Evolutionary conservation across 768 basidiomycete species (phyloP).

Genomic region (Coprinopsis strossmayeri): DNA sequence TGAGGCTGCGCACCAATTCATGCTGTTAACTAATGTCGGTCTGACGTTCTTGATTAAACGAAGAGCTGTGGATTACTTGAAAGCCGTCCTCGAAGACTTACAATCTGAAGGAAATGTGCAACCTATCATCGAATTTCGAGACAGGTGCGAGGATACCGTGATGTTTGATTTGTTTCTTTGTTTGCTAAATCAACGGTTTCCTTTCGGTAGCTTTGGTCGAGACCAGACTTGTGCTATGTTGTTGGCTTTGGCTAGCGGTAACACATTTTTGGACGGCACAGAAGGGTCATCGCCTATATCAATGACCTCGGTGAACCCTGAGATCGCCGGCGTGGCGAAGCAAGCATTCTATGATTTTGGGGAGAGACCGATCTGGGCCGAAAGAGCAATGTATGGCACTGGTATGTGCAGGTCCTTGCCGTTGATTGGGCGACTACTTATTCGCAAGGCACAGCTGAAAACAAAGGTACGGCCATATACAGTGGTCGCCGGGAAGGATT

Average conservation of each 20-base stretch:
- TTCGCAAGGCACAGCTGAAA: conserved; percentile 62
- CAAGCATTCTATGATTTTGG: conserved; percentile 85
- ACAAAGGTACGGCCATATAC: conserved; percentile 68
- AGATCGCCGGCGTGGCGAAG: conserved; percentile 66
- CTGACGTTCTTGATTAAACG: conserved; percentile 76
- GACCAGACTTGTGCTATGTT: conserved; percentile 93
- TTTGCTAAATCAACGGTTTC: conserved; percentile 9
- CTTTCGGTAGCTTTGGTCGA: conserved; percentile 65
- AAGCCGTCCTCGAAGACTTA: conserved; percentile 74
- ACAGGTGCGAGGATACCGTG: conserved; percentile 44
- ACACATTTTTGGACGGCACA: conserved; percentile 66
- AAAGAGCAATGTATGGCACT: conserved; percentile 70
- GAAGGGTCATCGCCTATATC: conserved; percentile 40
- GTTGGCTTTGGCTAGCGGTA: conserved; percentile 77
- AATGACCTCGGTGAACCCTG: conserved; percentile 48
- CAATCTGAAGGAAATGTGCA: conserved; percentile 72
- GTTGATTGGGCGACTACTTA: no score
- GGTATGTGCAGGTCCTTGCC: conserved; percentile 35
- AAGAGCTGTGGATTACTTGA: conserved; percentile 79
- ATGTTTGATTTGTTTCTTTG: background rate
- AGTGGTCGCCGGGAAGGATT: conserved; percentile 88
- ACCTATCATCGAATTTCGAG: conserved; percentile 76
- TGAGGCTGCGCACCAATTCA: conserved; percentile 70
- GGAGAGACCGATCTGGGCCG: conserved; percentile 77
- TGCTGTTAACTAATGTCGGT: conserved; percentile 85